Conservation (phyloP, 2,329 filamentous ascomycete species). For the Lachnellula cervina region DNA sequence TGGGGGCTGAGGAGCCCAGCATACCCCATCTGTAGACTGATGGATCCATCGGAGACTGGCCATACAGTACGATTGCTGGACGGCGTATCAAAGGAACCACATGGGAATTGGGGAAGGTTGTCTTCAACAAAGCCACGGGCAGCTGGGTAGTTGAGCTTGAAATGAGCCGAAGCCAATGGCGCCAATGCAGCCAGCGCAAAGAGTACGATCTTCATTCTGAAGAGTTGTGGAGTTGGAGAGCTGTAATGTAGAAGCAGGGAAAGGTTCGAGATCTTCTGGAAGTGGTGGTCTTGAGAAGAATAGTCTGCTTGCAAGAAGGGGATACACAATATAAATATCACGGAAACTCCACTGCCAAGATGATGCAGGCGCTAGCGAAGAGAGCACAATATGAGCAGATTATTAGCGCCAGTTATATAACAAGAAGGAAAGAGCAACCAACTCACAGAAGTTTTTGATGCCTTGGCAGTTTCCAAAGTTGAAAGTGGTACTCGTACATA, state of each 20-base stretch:
- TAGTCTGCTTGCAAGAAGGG: too few relatives aligned
- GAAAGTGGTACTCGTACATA: too few relatives aligned
- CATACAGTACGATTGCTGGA: slow-evolving; percentile 42
- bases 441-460: background rate
- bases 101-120: slow-evolving; percentile 35
- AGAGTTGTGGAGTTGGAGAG: background rate
- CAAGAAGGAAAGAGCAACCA: background rate
- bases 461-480: background rate
- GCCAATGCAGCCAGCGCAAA: slow-evolving; percentile 34
- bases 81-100: slow-evolving; percentile 43
- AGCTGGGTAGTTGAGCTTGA: slow-evolving; percentile 48
- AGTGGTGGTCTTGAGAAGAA: too few relatives aligned
- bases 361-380: background rate
- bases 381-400: slow-evolving; percentile 4
- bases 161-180: slow-evolving; percentile 49
- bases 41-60: slow-evolving; percentile 44
- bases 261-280: too few relatives aligned
- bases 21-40: slow-evolving; percentile 44
- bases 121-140: slow-evolving; percentile 43
- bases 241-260: too few relatives aligned
- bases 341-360: background rate
- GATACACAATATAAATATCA: background rate
- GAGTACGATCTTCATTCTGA: slow-evolving; percentile 23
- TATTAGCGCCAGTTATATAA: background rate
- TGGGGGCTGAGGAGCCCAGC: background rate